phyloP scores from a whole-genome alignment of 2,329 filamentous ascomycete genomes.

The Cladosporium oxysporum region DNA sequence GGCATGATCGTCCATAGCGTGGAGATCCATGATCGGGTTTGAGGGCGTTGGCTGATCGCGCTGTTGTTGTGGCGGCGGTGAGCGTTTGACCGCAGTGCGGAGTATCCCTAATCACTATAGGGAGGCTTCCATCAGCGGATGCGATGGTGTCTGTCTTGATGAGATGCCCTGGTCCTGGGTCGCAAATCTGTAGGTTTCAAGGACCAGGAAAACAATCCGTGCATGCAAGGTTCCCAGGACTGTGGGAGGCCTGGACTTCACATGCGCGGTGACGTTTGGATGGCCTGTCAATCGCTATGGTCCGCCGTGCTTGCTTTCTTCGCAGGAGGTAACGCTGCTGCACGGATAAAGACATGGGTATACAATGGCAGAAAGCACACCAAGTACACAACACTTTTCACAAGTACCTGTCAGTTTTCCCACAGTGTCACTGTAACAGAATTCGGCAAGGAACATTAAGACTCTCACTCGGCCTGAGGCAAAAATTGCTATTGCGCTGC shows the following conservation, averaged over 20 bases:
- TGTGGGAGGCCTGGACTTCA: slow-evolving; percentile 11
- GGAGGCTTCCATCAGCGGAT: slow-evolving; percentile 1
- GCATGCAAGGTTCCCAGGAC: slow-evolving; percentile 7
- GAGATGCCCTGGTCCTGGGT: neutral
- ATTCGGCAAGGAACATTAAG: no score
- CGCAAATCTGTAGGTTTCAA: slow-evolving; percentile 2
- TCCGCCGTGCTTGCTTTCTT: neutral
- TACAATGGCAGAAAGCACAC: no score
- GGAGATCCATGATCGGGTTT: neutral
- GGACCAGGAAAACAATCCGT: slow-evolving; percentile 3
- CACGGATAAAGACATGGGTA: no score
- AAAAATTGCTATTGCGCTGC: neutral
- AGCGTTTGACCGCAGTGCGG: neutral
- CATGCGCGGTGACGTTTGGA: neutral
- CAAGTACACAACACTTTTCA: no score
- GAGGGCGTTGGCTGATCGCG: neutral
- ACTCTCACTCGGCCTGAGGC: neutral
- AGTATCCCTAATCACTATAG: neutral
- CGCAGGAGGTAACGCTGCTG: neutral
- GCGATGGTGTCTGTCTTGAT: neutral
- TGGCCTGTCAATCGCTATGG: neutral
- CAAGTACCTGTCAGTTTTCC: no score
- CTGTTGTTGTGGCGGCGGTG: neutral
- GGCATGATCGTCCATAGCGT: slow-evolving; percentile 7
- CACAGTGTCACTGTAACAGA: no score